Evolutionary conservation across 306 rosid species (phyloP).

Genomic region (Sphenostylis stenocarpa): DNA sequence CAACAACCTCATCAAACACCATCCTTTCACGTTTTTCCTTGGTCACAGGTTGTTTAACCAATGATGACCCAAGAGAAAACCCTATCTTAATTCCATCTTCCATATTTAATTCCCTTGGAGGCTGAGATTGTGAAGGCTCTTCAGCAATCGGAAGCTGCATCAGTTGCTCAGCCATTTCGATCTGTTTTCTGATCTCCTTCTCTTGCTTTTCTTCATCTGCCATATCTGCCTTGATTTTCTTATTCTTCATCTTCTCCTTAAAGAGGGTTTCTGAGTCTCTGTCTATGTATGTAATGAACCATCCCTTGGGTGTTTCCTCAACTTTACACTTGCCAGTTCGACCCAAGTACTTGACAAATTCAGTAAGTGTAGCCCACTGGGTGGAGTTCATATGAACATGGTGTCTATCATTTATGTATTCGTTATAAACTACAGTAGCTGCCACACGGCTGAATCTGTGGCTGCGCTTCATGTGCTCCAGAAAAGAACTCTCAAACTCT

Average conservation of each 20-base stretch:
- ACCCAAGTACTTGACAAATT: constrained; percentile 86
- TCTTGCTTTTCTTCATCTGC: constrained; percentile 90
- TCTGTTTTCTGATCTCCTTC: constrained; percentile 78
- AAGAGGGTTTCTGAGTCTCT: constrained; percentile 77
- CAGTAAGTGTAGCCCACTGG: constrained; percentile 79
- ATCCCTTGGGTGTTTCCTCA: constrained; percentile 93
- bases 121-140: constrained; percentile 42
- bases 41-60: constrained; percentile 38
- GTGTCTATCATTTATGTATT: constrained; percentile 78
- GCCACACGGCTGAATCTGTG: constrained; percentile 89
- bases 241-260: constrained; percentile 77
- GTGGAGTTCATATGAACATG: constrained; percentile 91
- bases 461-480: constrained; percentile 88
- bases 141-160: constrained; percentile 42
- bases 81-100: constrained; percentile 75
- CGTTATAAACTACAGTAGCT: constrained; percentile 90
- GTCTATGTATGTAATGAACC: constrained; percentile 90
- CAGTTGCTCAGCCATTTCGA: constrained; percentile 68
- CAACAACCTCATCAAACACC: constrained; percentile 69
- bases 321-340: constrained; percentile 82
- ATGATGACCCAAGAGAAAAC: constrained; percentile 61
- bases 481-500: constrained; percentile 70
- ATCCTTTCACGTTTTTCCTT: constrained; percentile 50
- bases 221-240: constrained; percentile 66
- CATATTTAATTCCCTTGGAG: constrained; percentile 49